These are phyloP conservation scores for Solanum pimpinellifolium DNA, from an alignment of 257 asterid genomes.

Conservation along the genomic window DNA sequence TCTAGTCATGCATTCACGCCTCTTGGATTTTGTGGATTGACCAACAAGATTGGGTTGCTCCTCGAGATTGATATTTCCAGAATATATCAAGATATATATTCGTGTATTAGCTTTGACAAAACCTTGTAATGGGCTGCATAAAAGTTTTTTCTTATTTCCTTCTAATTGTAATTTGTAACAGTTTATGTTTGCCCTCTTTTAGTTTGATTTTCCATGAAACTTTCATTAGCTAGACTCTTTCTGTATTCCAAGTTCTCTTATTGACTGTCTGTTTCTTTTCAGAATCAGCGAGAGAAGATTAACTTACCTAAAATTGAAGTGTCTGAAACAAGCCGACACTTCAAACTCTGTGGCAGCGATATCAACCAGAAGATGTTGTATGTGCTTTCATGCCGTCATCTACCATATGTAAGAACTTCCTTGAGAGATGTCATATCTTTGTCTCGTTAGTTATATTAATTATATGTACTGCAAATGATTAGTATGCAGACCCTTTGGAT, in stretches of 20 bases:
- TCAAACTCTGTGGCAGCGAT: neutral
- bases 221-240: neutral
- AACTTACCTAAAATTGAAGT: neutral
- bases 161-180: neutral
- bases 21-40: neutral
- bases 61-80: neutral
- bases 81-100: neutral
- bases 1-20: neutral
- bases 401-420: slow-evolving; percentile 3
- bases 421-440: neutral
- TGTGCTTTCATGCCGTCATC: neutral
- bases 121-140: no score
- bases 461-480: neutral
- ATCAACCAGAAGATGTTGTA: neutral
- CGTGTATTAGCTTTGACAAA: no score
- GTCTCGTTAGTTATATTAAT: neutral
- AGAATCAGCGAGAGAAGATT: neutral
- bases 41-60: neutral
- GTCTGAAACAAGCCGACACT: neutral
- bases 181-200: neutral
- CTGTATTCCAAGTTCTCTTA: neutral
- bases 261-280: neutral
- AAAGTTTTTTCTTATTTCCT: neutral
- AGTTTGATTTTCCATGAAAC: neutral
- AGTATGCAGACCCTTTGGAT: neutral